A percentile compares a stretch with the other conserved stretches of the same genome.
Evolutionary conservation across 305 asterid species (phyloP).

Genomic region (Fraxinus nigra): DNA sequence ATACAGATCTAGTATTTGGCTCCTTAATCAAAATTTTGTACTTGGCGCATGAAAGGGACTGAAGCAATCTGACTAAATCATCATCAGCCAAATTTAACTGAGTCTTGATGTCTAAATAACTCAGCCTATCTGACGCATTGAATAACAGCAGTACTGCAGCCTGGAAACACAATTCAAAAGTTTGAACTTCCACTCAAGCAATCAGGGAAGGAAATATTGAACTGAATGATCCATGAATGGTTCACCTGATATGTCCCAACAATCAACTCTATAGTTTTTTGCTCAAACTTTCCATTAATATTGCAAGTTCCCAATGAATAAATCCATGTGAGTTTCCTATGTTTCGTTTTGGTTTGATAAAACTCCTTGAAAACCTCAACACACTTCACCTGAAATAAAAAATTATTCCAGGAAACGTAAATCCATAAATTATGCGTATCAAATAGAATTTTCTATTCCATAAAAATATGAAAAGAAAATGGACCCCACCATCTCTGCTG

Average conservation of each 20-base stretch:
- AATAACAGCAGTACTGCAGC: slow-evolving; percentile 53
- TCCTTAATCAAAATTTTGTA: slow-evolving; percentile 54
- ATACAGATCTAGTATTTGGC: slow-evolving; percentile 36
- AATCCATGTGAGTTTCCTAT: slow-evolving; percentile 54
- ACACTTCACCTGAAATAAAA: slow-evolving; percentile 47
- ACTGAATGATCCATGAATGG: not conserved
- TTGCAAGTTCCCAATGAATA: slow-evolving; percentile 51
- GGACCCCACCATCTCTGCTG: slow-evolving; percentile 44
- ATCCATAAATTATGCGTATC: not conserved
- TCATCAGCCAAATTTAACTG: slow-evolving; percentile 51
- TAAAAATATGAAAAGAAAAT: not conserved
- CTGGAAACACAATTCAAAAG: slow-evolving; percentile 21
- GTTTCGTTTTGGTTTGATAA: slow-evolving; percentile 35
- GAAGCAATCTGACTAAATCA: slow-evolving; percentile 47
- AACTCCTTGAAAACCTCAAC: slow-evolving; percentile 53
- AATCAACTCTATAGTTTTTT: slow-evolving; percentile 42
- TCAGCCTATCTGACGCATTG: slow-evolving; percentile 42
- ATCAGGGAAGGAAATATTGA: not conserved
- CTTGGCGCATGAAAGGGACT: slow-evolving; percentile 55
- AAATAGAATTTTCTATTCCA: not conserved
- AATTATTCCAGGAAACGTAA: not conserved
- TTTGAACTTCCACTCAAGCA: not conserved
- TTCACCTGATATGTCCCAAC: slow-evolving; percentile 51
- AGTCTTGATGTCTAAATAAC: slow-evolving; percentile 41
- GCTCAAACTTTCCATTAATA: slow-evolving; percentile 42